Evolutionary conservation across 441 rosid species (phyloP), one percentile per base, ranked within the genome.

Genomic region (Flueggea neowawraea): DNA sequence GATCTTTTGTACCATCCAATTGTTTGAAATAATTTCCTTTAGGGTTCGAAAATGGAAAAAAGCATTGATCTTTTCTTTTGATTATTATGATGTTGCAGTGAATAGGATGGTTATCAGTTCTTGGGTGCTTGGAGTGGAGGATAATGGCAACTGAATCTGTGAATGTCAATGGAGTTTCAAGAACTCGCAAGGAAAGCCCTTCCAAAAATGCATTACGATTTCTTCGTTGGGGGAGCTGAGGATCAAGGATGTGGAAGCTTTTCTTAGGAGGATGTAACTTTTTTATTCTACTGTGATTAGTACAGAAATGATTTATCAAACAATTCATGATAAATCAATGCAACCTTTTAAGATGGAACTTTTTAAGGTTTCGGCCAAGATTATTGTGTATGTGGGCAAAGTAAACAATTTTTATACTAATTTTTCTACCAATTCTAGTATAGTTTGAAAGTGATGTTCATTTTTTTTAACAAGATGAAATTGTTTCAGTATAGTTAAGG

Each of bases 141-240:
- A 28, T 60, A 66, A 89, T 89, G 96, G 79, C 80, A 0, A 80
- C 65, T 52, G 87, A 82, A 57, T 78, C 79, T n/a, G 91, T 84
- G 2, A 22, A 88, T 62, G 84, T 86, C 54, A 80, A 73, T 60
- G n/a, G 98, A 92, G 74, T 86, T 84, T 68, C 89, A 88, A 74
- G 84, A 22, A 22, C 28, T 22, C 1, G 28, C 28, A 22, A 22
- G 1, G 28, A 73, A 45, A 57, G 79, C 78, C 43, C 91, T 92
- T 52, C 95, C 96, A 14, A 92, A 86, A 73, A 86, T 85, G 86
- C 82, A 77, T 75, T 86, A 73, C 71, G 94, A 90, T 60, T 90
- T 69, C 78, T 90, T 66, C 41, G 64, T 74, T 4, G 89, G 90
- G 12, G 96, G 91, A 77, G 90, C 97, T 3, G 96, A 90, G 76